These are phyloP conservation scores for Clarireedia sp. DNA, from an alignment of 2,329 filamentous ascomycete species.

Conservation along the genomic window DNA sequence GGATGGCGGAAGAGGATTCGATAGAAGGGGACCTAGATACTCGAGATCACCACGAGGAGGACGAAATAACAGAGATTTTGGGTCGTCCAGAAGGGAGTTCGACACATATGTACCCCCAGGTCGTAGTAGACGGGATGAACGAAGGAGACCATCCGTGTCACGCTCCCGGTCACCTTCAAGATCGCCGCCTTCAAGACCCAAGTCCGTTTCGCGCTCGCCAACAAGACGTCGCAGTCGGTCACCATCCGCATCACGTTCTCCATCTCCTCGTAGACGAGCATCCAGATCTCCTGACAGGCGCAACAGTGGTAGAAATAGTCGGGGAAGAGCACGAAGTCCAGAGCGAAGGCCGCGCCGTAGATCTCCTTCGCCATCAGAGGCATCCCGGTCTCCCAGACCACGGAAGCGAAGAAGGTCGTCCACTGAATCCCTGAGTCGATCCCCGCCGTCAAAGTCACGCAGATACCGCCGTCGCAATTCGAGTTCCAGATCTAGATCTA, in stretches of 20 bases:
- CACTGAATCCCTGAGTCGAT: conserved; percentile 24
- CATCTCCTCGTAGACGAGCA: conserved; percentile 24
- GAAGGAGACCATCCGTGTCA: conserved; percentile 24
- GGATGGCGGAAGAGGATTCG: conserved; percentile 34
- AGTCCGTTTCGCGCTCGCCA: conserved; percentile 25
- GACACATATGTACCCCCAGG: conserved; percentile 31
- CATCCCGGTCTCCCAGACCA: conserved; percentile 24
- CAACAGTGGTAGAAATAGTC: conserved; percentile 22
- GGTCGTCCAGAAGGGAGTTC: conserved; percentile 21
- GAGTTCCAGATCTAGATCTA: conserved; percentile 28
- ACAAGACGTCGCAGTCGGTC: conserved; percentile 23
- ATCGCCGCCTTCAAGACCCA: conserved; percentile 26
- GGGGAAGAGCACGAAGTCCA: conserved; percentile 26
- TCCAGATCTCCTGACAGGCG: conserved; percentile 27
- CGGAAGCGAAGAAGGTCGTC: conserved; percentile 27
- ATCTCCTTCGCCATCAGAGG: conserved; percentile 19
- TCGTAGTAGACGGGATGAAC: conserved; percentile 24
- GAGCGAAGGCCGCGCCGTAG: conserved; percentile 26
- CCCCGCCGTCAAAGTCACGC: conserved; percentile 25
- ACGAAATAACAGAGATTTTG: conserved; percentile 31
- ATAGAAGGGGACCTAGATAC: conserved; percentile 37
- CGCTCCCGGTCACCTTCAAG: conserved; percentile 26
- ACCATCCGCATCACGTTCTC: conserved; percentile 28
- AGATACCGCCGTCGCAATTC: conserved; percentile 21
- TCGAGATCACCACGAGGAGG: conserved; percentile 35